phyloP scores from a whole-genome alignment of 2,329 filamentous ascomycete genomes.

The Fonsecaea monophora region DNA sequence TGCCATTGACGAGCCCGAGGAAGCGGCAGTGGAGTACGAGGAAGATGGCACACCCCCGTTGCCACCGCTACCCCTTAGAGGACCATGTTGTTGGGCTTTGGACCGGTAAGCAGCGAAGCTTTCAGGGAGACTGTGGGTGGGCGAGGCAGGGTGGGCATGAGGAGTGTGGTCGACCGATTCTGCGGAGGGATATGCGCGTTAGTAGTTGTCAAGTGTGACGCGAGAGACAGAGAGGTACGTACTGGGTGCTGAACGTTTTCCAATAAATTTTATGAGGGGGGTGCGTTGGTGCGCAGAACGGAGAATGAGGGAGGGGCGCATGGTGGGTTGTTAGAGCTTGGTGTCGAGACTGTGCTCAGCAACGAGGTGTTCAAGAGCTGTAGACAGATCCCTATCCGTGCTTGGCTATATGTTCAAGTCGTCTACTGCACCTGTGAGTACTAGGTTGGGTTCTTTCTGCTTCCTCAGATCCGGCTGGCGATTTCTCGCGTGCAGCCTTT shows the following conservation, averaged over 20 bases:
- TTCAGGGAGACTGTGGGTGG: conserved; percentile 66
- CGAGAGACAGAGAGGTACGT: conserved; percentile 38
- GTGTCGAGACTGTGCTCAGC: conserved; percentile 24
- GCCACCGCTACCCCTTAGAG: conserved; percentile 51
- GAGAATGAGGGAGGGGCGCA: conserved; percentile 53
- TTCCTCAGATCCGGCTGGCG: not conserved
- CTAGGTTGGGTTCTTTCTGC: not conserved
- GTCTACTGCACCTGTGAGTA: not conserved
- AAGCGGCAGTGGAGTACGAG: conserved; percentile 33
- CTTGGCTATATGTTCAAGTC: not conserved
- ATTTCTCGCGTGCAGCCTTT: not conserved
- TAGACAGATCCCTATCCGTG: not conserved
- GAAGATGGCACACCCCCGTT: conserved; percentile 41
- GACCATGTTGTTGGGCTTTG: conserved; percentile 70
- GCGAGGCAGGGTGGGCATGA: conserved; percentile 66
- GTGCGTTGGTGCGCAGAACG: conserved; percentile 50
- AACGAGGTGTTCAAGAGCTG: conserved; percentile 15
- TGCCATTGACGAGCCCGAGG: conserved; percentile 37
- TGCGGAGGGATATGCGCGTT: conserved; percentile 33
- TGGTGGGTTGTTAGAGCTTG: conserved; percentile 33
- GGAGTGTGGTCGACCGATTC: conserved; percentile 61
- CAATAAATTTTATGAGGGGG: conserved; percentile 59
- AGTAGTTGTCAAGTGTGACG: not conserved
- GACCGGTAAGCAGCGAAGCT: conserved; percentile 63
- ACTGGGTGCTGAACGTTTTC: conserved; percentile 56